phyloP scores from a whole-genome alignment of 768 basidiomycete genomes.

The Kwoniella sp. region DNA sequence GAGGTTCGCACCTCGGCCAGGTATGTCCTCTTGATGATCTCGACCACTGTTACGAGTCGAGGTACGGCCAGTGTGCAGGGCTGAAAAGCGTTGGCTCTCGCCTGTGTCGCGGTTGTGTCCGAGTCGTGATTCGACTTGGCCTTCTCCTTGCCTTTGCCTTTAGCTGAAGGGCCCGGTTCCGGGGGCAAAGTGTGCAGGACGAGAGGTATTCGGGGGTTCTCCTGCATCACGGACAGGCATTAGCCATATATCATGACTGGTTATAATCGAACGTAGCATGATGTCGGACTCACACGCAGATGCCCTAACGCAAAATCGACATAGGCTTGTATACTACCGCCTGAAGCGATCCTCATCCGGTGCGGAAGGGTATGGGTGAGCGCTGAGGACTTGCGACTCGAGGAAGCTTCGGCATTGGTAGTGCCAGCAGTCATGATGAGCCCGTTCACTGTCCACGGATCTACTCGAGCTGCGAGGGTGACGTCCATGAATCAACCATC shows the following conservation, averaged over 20 bases:
- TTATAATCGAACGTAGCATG: neutral
- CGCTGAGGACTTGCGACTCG: no score
- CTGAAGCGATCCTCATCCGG: conserved; percentile 34
- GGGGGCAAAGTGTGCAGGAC: conserved; percentile 31
- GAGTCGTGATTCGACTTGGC: no score
- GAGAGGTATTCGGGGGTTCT: conserved; percentile 25
- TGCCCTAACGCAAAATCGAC: conserved; percentile 30
- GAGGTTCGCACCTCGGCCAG: neutral
- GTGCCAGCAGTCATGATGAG: no score
- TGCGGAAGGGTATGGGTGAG: conserved; percentile 8
- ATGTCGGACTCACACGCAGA: conserved; percentile 19
- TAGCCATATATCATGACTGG: neutral
- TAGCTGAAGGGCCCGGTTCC: no score
- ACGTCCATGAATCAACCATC: no score
- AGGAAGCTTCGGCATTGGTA: no score
- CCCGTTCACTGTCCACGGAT: no score
- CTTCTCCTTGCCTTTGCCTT: no score
- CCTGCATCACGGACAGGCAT: conserved; percentile 2
- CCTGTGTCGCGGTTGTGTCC: no score
- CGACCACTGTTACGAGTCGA: conserved; percentile 69
- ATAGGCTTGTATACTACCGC: conserved; percentile 24
- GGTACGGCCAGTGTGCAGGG: conserved; percentile 53
- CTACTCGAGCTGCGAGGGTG: no score
- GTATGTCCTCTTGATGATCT: conserved; percentile 78
- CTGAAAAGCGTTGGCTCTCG: no score